Evolutionary conservation across 345 rosid genomes (phyloP), one percentile per base, ranked within the genome.

Genomic region (Litchi chinensis): DNA sequence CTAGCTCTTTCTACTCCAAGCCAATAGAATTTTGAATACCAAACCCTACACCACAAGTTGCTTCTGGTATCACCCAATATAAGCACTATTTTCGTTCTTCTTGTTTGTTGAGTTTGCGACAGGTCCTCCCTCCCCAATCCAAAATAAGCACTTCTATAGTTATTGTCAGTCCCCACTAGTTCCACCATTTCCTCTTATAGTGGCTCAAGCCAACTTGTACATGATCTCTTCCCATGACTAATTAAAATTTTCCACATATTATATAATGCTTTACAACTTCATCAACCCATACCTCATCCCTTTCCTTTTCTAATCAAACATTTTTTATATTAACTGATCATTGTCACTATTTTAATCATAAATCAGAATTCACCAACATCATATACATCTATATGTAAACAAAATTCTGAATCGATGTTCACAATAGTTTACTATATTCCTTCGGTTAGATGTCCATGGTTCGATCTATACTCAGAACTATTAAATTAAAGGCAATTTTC

Each of bases 151-250:
- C 37, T 32, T 32, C 37, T 32, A 3, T 32, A 32, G 37, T 32
- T 32, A 32, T 16, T 5, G 0, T 12, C n/a, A 16, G 59, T 54
- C 59, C 59, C 70, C 70, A 66, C 70, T 21, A 37, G 6, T 28
- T 15, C 37, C 37, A 32, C 71, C 13, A 39, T 41, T 41, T n/a
- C 0, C 12, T 40, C 28, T 9, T 46, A 2, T 71, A n/a, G 82
- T 81, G 88, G 81, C 72, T 76, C 32, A 78, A 70, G 84, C 84
- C 84, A 82, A 83, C 75, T 67, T 59, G 68, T 73, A 73, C 70
- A 65, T 65, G 66, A 76, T 76, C 78, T 28, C 78, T 12, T 65
- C 16, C 7, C 6, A 13, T 2, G 71, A 66, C 72, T 66, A 65
- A 50, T 19, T 76, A 66, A 26, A 43, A 18, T 24, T n/a, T 3